phyloP scores from a whole-genome alignment of 139 green algal genomes.

The Micractinium sp. region DNA sequence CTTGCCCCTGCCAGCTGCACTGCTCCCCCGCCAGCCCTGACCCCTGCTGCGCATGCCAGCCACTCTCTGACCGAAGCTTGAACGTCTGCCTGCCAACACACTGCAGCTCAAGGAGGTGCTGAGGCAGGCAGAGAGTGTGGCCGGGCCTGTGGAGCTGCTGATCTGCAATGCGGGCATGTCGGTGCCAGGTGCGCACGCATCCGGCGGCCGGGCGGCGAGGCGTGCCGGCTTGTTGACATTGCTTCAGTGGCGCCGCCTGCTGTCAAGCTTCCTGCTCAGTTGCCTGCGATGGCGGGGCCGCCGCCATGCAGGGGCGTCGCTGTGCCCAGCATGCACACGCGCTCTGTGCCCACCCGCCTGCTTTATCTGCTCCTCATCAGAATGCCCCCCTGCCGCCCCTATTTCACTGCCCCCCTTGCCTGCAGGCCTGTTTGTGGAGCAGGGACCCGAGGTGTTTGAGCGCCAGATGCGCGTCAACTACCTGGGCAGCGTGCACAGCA shows the following conservation, averaged over 20 bases:
- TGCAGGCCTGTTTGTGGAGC: conserved; percentile 78
- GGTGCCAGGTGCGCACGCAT: conserved; percentile 47
- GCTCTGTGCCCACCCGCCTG: not conserved
- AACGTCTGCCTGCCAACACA: not conserved
- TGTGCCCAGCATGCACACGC: too few relatives aligned
- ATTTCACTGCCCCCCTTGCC: not conserved
- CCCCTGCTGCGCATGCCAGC: not conserved
- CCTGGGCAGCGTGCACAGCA: conserved; percentile 69
- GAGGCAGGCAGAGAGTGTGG: not conserved
- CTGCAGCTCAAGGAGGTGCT: not conserved
- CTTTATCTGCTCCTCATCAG: not conserved
- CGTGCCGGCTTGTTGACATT: too few relatives aligned
- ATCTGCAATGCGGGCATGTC: conserved; percentile 75
- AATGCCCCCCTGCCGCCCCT: not conserved
- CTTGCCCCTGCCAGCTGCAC: not conserved
- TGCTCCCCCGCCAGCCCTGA: too few relatives aligned
- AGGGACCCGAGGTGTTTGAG: conserved; percentile 54
- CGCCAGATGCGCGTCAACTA: conserved; percentile 82
- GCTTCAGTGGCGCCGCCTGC: too few relatives aligned
- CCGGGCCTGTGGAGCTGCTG: conserved; percentile 72
- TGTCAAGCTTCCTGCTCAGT: too few relatives aligned
- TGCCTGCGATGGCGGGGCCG: not conserved
- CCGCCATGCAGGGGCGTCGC: too few relatives aligned
- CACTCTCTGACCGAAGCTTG: too few relatives aligned
- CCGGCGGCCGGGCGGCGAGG: too few relatives aligned